Conservation (phyloP, 2,329 filamentous ascomycete genomes). For the Hypoxylon sp. region DNA sequence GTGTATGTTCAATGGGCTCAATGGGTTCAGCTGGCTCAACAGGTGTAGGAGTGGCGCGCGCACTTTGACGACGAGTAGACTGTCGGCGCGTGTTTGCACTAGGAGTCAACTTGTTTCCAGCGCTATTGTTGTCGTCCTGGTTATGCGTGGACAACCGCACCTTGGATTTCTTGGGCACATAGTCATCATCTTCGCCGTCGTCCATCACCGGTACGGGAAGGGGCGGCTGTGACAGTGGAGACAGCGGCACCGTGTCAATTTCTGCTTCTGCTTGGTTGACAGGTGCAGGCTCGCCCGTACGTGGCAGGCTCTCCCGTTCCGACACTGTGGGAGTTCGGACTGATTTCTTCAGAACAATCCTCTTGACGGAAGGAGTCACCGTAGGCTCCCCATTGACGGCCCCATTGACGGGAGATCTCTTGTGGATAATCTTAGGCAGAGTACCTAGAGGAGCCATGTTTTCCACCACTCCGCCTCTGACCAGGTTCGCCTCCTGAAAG, state of each 20-base stretch:
- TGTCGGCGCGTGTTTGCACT: constrained; percentile 44
- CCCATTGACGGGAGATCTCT: constrained; percentile 56
- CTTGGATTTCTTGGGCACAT: constrained; percentile 55
- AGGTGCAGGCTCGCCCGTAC: constrained; percentile 14
- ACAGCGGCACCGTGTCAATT: constrained; percentile 36
- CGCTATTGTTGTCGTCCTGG: constrained; percentile 13
- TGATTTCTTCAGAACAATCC: constrained; percentile 50
- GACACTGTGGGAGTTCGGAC: constrained; percentile 49
- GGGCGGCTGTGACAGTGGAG: constrained; percentile 39
- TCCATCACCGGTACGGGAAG: constrained; percentile 44
- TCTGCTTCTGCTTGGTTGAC: constrained; percentile 22
- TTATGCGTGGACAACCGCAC: constrained; percentile 35
- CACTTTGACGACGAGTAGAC: constrained; percentile 45
- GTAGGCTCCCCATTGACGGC: constrained; percentile 52
- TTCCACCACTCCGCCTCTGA: constrained; percentile 80
- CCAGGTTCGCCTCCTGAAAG: constrained; percentile 81
- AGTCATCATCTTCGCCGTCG: constrained; percentile 58
- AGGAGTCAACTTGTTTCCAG: constrained; percentile 16
- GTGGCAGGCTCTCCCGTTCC: constrained; percentile 42
- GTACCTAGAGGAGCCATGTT: constrained; percentile 86
- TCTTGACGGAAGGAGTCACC: constrained; percentile 41
- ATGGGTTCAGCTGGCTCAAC: constrained; percentile 14
- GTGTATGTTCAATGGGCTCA: constrained; percentile 19
- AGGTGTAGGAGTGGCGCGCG: constrained; percentile 43
- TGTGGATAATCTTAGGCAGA: constrained; percentile 73